Percentiles rank a stretch among this genome's conserved stretches.
These are phyloP conservation scores for Gossypium trilobum DNA, from an alignment of 441 rosid genomes.

Conservation along the genomic window DNA sequence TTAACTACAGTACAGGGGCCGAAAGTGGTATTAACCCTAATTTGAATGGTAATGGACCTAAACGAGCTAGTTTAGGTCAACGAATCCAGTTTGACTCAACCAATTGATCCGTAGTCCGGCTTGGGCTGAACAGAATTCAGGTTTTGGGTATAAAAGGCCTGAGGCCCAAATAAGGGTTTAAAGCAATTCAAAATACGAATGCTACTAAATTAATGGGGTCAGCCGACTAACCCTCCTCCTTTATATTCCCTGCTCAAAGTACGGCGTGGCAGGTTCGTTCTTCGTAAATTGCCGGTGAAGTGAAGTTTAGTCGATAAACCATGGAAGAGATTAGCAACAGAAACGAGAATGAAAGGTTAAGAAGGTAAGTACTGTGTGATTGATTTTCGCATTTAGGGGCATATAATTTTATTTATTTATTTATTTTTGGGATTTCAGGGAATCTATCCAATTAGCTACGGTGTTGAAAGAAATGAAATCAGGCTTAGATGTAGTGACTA, in stretches of 20 bases:
- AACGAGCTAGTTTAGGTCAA: not conserved
- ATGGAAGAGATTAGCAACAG: conserved; percentile 20
- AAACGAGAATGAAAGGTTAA: conserved; percentile 4
- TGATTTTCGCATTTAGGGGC: not conserved
- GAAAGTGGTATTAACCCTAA: too few species aligned
- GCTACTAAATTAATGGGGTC: too few species aligned
- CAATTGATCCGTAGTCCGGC: not conserved
- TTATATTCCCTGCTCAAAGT: not conserved
- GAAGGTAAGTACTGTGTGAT: conserved; percentile 21
- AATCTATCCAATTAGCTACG: conserved; percentile 50
- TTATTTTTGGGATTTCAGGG: conserved; percentile 28
- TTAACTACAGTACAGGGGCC: too few species aligned
- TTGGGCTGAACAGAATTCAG: not conserved
- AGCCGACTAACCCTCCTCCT: not conserved
- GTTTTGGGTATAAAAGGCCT: not conserved
- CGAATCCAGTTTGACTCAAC: not conserved
- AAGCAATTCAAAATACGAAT: not conserved
- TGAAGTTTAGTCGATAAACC: not conserved
- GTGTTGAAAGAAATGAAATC: conserved; percentile 68
- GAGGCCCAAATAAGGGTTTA: not conserved
- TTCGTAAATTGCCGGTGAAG: not conserved
- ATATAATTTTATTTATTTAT: not conserved
- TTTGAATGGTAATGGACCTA: too few species aligned
- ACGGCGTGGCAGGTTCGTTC: not conserved
- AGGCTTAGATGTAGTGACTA: conserved; percentile 56